Evolutionary conservation across 495 filamentous ascomycete genomes (phyloP), one percentile per base, ranked within the genome.

Genomic region (Xylaria flabelliformis): DNA sequence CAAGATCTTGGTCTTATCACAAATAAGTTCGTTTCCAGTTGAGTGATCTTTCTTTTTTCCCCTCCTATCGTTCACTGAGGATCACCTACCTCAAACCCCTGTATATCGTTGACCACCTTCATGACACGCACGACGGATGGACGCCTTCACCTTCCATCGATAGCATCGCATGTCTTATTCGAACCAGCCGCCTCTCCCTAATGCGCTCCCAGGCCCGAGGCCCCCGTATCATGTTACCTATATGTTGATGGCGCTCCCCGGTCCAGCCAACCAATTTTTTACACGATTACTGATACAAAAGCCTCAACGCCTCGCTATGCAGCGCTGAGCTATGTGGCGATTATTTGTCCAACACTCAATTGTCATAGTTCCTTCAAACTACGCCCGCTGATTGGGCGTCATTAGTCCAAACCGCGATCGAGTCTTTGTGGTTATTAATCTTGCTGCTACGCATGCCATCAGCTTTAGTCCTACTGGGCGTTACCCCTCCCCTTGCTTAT

Each of bases 271-370:
- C 70, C 63, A 67, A 24, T 19, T 66, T 36, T 19, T n/a, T 59
- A 72, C 63, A 72, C 70, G 70, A 72, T 67, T 66, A 58, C 70
- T 66, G 63, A 61, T 65, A 21, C 70, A 44, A 67, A 71, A 67
- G 70, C 63, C 70, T 72, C 62, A 59, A 61, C 63, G 63, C 70
- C 70, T 67, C 63, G 50, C 53, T 24, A 48, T 61, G 63, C 70
- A 29, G 63, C 48, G 51, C 19, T 12, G 26, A 26, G 53, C 46
- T 34, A 51, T 41, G 70, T 36, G 29, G 62, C 41, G n/a, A 21
- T 64, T 50, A 48, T n/a, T 59, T 69, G 32, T 51, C 10, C 32
- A 17, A 67, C 29, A 3, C 21, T 15, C 17, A 51, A 46, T 15
- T 61, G 63, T 36, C 63, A 53, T 53, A 7, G 42, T 17, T 63